Base-by-base conservation (phyloP, 257 asterid genomes). In the Mitragyna speciosa region DNA sequence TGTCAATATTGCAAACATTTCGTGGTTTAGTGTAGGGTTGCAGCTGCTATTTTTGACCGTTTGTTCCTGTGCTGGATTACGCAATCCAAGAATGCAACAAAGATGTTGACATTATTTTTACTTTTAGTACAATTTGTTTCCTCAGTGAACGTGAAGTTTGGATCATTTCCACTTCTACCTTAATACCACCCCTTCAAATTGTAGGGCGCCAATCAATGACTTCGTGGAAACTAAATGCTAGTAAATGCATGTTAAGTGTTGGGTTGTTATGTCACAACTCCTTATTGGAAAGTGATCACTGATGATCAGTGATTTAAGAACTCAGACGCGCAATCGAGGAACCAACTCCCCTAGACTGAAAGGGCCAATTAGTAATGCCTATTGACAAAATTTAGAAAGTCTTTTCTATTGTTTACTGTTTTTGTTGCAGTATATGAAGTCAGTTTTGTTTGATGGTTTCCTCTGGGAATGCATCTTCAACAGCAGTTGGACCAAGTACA, bases 21-120 rank as follows among this genome's bases (percentile, higher is more conserved):
- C 17, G 20, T 54, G 58, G 20, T 20, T 10, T 36, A 36, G 20
- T 54, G 61, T n/a, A 70, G 79, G 70, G 52, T 2, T 22, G 69
- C 31, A 80, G 86, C 85, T 69, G 86, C 75, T 63, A 82, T 82
- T 65, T 87, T 84, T 87, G 82, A 84, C 87, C 54, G 28, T 52
- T 70, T 12, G 22, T 36, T 67, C 76, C 56, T 52, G 43, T 26
- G 28, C 59, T 8, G 39, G 75, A 76, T 75, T 76, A 81, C 85
- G 78, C 74, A 77, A 82, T 79, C 73, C 70, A 73, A 79, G 74
- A 64, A 76, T 78, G 51, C 73, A 49, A 78, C 73, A 17, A 74
- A 47, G 59, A 82, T 26, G 52, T 24, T 69, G 72, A 26, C 72
- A 36, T 59, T 54, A 11, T 28, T 14, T 36, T 19, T 70, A n/a